Percentiles rank a stretch among this genome's conserved stretches.
Conservation (phyloP, 192 early-diverging fungal species). For the Rhizophagus clarus region DNA sequence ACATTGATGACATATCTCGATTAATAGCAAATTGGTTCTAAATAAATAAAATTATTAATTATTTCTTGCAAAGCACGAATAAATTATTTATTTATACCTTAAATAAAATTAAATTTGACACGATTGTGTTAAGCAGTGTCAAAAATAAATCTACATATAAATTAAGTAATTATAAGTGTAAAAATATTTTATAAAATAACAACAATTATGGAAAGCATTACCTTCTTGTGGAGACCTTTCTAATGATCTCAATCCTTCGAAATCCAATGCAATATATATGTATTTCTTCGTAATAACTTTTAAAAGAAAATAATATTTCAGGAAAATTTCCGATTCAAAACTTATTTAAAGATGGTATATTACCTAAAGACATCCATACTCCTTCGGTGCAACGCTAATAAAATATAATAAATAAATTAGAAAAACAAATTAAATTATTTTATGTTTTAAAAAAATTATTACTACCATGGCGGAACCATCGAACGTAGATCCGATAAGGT, state of each 20-base stretch:
- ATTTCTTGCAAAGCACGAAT: no score
- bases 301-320: neutral
- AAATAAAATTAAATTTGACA: slow-evolving; percentile 6
- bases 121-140: neutral
- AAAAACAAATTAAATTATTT: no score
- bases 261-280: slow-evolving; percentile 31
- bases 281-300: neutral
- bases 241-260: slow-evolving; percentile 19
- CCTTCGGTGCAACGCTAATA: slow-evolving; percentile 34
- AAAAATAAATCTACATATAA: neutral
- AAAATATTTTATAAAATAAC: no score
- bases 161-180: neutral
- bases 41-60: neutral
- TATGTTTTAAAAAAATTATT: neutral
- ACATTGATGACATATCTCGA: slow-evolving; percentile 31
- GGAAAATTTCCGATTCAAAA: neutral
- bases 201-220: neutral
- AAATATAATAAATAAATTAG: no score
- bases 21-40: slow-evolving; percentile 27
- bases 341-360: no score
- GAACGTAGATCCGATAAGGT: slow-evolving; percentile 14
- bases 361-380: slow-evolving; percentile 30
- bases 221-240: slow-evolving; percentile 32
- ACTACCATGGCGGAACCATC: slow-evolving; percentile 32
- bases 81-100: neutral